Conservation (phyloP, 441 rosid species). For the Melianthus villosus region DNA sequence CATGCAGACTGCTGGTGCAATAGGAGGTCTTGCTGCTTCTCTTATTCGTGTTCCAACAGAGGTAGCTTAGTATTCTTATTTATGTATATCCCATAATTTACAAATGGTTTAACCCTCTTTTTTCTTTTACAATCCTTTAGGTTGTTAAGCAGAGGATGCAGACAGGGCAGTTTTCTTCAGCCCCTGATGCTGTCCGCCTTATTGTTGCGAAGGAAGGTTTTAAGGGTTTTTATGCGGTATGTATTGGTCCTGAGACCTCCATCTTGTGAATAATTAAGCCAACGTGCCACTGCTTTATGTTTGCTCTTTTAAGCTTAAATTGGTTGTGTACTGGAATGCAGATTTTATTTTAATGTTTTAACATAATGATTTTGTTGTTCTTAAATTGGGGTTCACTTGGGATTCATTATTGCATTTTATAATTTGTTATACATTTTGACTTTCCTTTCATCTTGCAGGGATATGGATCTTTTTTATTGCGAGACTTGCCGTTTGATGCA, state of each 20-base stretch:
- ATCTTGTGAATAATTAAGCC: not conserved
- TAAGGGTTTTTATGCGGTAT: slow-evolving; percentile 77
- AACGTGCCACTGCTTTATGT: not conserved
- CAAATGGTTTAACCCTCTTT: not conserved
- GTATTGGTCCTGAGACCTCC: slow-evolving; percentile 9
- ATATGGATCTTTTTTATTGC: slow-evolving; percentile 65
- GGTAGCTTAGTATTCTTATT: slow-evolving; percentile 22
- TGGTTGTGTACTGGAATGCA: not conserved
- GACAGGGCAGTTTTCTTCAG: slow-evolving; percentile 71
- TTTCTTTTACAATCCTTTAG: slow-evolving; percentile 23
- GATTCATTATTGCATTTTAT: slow-evolving; percentile 1
- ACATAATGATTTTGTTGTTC: not conserved
- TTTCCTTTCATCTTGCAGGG: slow-evolving; percentile 32
- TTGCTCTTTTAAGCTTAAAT: not conserved
- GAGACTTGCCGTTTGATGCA: slow-evolving; percentile 96
- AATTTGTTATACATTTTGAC: not conserved
- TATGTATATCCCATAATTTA: not conserved
- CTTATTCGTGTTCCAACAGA: slow-evolving; percentile 91
- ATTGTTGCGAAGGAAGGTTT: slow-evolving; percentile 67
- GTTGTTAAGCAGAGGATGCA: slow-evolving; percentile 92
- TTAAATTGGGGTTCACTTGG: not conserved
- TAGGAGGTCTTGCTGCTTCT: slow-evolving; percentile 94
- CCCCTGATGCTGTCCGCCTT: slow-evolving; percentile 57
- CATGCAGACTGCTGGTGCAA: slow-evolving; percentile 81
- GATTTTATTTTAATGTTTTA: not conserved